A percentile compares a stretch with the other conserved stretches of the same genome.
phyloP scores from a whole-genome alignment of 768 basidiomycete species.

The Leucocoprinus sp. region DNA sequence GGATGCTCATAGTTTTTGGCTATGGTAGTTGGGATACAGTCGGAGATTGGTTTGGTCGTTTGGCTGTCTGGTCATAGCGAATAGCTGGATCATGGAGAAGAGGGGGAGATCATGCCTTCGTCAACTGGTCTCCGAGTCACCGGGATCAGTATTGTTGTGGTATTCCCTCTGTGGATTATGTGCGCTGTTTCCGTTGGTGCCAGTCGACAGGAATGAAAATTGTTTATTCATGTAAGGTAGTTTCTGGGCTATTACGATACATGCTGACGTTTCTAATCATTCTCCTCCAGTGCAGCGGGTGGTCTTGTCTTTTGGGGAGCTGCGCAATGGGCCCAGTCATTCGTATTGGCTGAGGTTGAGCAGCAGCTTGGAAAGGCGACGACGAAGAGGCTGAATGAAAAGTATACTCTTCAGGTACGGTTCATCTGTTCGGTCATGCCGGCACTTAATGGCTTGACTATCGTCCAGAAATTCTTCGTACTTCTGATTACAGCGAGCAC shows the following conservation, averaged over 20 bases:
- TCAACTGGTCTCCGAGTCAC: conserved; percentile 19
- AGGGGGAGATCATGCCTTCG: not conserved
- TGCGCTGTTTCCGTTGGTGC: conserved; percentile 61
- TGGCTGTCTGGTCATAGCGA: conserved; percentile 52
- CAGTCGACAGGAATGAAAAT: conserved; percentile 66
- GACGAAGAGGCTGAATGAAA: conserved; percentile 1
- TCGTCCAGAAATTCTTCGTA: conserved; percentile 36
- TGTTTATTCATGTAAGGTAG: conserved; percentile 47
- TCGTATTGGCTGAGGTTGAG: conserved; percentile 7
- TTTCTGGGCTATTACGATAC: not conserved
- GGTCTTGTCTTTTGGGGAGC: conserved; percentile 35
- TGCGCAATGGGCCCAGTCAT: conserved; percentile 18
- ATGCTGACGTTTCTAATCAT: not conserved
- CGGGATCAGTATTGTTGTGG: conserved; percentile 32
- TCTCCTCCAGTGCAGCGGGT: conserved; percentile 33
- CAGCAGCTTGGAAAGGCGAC: not conserved
- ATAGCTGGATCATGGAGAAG: conserved; percentile 49
- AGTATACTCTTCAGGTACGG: conserved; percentile 23
- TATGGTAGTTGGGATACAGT: conserved; percentile 55
- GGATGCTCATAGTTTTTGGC: not conserved
- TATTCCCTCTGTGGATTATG: conserved; percentile 36
- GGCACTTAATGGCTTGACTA: not conserved
- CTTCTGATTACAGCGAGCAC: conserved; percentile 44
- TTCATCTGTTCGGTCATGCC: not conserved
- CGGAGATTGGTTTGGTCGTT: conserved; percentile 64